These are phyloP conservation scores for Endocarpon pusillum DNA, from an alignment of 495 filamentous ascomycete species.

Conservation along the genomic window DNA sequence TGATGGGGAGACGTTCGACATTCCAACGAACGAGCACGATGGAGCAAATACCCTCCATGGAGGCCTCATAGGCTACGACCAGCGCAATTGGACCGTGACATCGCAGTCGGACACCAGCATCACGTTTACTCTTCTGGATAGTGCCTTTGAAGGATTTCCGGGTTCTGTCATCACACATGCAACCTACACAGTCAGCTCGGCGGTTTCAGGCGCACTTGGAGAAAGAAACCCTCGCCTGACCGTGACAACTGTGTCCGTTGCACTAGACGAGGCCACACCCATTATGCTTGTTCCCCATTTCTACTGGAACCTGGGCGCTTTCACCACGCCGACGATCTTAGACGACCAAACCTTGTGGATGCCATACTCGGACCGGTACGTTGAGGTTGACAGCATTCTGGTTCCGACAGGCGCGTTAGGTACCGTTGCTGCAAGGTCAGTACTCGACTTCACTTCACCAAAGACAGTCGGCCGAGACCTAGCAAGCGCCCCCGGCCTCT, in stretches of 20 bases:
- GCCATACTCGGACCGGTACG: slow-evolving; percentile 50
- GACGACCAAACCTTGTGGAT: slow-evolving; percentile 56
- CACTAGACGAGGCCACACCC: slow-evolving; percentile 61
- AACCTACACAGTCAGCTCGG: slow-evolving; percentile 44
- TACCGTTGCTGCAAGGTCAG: slow-evolving; percentile 38
- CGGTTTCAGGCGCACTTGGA: slow-evolving; percentile 21
- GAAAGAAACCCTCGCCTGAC: slow-evolving; percentile 27
- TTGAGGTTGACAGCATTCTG: slow-evolving; percentile 57
- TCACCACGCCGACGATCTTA: slow-evolving; percentile 46
- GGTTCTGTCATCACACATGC: slow-evolving; percentile 64
- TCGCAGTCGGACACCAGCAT: slow-evolving; percentile 47
- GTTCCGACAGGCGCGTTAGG: slow-evolving; percentile 65
- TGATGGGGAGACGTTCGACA: slow-evolving; percentile 44
- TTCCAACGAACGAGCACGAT: slow-evolving; percentile 54
- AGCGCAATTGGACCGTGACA: slow-evolving; percentile 64
- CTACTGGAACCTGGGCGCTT: slow-evolving; percentile 84
- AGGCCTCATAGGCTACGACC: slow-evolving; percentile 66
- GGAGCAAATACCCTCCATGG: slow-evolving; percentile 64
- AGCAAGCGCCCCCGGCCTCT: slow-evolving; percentile 39
- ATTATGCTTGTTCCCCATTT: slow-evolving; percentile 72
- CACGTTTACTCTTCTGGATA: slow-evolving; percentile 64
- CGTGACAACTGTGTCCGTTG: slow-evolving; percentile 38
- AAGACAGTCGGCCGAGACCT: slow-evolving; percentile 63
- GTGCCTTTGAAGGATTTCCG: slow-evolving; percentile 60
- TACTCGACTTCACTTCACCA: slow-evolving; percentile 61